Percentiles rank a stretch among this genome's conserved stretches.
Evolutionary conservation across 169 alveolate genomes (phyloP).

Genomic region (Eimeria nieschulzi): DNA sequence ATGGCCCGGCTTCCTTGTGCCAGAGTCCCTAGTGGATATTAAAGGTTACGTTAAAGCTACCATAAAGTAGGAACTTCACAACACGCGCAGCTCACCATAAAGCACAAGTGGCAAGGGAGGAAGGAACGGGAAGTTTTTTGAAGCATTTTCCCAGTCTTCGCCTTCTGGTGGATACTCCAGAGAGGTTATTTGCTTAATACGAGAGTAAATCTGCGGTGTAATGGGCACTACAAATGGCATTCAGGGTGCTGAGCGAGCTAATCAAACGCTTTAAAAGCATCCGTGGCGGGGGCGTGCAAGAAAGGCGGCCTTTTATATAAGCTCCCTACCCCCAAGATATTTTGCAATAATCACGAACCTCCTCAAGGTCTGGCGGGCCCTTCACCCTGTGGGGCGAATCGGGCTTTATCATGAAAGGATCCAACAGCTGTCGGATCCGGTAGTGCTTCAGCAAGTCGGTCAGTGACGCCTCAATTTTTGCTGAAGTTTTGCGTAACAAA

Average conservation of each 20-base stretch:
- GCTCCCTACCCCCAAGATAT: too few species aligned
- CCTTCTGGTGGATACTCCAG: constrained; percentile 61
- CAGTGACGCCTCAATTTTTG: constrained; percentile 42
- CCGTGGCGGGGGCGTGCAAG: background rate
- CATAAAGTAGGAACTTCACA: too few species aligned
- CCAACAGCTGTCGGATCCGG: constrained; percentile 59
- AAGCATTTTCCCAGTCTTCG: constrained; percentile 21
- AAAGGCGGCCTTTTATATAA: too few species aligned
- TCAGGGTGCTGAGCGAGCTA: background rate
- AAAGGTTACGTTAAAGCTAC: too few species aligned
- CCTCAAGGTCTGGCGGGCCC: constrained; percentile 48
- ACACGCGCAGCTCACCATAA: constrained; percentile 31
- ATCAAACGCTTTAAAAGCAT: background rate
- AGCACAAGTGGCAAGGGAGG: constrained; percentile 66
- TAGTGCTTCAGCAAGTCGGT: constrained; percentile 62
- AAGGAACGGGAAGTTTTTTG: constrained; percentile 54
- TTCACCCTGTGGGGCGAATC: constrained; percentile 44
- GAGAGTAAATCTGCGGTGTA: constrained; percentile 43
- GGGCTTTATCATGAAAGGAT: constrained; percentile 54
- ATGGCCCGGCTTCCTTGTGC: too few species aligned
- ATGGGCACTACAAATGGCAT: too few species aligned
- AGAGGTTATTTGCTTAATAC: constrained; percentile 42
- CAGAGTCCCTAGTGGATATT: too few species aligned
- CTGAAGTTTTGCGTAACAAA: background rate
- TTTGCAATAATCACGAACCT: background rate